A percentile compares a stretch with the other conserved stretches of the same genome.
Conservation (phyloP, 305 asterid species). For the Withania somnifera region DNA sequence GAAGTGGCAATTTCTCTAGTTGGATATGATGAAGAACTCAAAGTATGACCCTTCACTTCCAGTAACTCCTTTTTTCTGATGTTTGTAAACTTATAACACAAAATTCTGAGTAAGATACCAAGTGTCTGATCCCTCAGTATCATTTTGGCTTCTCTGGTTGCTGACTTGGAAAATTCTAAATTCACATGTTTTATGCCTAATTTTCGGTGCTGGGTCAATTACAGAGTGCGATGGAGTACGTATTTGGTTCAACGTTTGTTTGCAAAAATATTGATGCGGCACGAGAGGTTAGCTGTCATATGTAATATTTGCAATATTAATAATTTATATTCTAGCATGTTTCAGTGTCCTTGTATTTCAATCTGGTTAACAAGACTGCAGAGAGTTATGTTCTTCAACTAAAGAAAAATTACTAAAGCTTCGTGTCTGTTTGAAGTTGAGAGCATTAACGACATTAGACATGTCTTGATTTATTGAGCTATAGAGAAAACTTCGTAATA, state of each 20-base stretch:
- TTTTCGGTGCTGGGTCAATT: slow-evolving; percentile 17
- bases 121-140: not conserved
- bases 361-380: not conserved
- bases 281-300: slow-evolving; percentile 45
- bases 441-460: not conserved
- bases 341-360: not conserved
- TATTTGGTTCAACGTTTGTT: slow-evolving; percentile 91
- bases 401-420: not conserved
- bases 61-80: slow-evolving; percentile 7
- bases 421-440: not conserved
- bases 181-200: slow-evolving; percentile 2
- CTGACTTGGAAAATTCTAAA: not conserved
- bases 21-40: slow-evolving; percentile 79
- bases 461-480: not conserved
- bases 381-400: not conserved
- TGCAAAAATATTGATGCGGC: slow-evolving; percentile 84
- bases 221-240: slow-evolving; percentile 93
- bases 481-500: not conserved
- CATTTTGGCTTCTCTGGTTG: not conserved
- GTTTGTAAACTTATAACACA: slow-evolving; percentile 3
- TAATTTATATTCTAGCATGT: not conserved
- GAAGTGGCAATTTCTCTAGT: slow-evolving; percentile 90
- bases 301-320: not conserved
- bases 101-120: not conserved
- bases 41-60: slow-evolving; percentile 30